Evolutionary conservation across 2,329 filamentous ascomycete genomes (phyloP).

Genomic region (Herpotrichia juniperi): DNA sequence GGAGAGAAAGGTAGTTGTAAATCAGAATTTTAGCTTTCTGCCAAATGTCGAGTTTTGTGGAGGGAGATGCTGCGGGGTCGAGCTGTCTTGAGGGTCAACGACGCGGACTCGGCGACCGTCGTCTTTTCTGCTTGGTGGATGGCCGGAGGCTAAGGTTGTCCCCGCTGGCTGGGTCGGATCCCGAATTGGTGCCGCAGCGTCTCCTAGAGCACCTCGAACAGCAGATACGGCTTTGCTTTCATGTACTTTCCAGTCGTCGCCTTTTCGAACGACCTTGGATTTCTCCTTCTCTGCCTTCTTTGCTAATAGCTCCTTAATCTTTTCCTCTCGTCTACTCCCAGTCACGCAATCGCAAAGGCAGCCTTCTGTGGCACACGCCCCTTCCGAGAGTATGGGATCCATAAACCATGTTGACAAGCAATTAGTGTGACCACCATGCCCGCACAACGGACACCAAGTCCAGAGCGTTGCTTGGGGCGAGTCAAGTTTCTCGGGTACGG

Average conservation of each 20-base stretch:
- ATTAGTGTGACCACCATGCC: constrained; percentile 64
- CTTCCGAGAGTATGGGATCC: constrained; percentile 53
- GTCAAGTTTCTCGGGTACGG: constrained; percentile 24
- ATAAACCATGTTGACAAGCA: constrained; percentile 64
- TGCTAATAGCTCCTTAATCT: constrained; percentile 33
- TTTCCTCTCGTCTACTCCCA: constrained; percentile 48
- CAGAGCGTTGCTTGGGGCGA: constrained; percentile 50
- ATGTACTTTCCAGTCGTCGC: constrained; percentile 50
- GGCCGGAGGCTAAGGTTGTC: constrained; percentile 9
- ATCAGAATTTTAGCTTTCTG: constrained; percentile 14
- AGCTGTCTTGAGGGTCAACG: constrained; percentile 22
- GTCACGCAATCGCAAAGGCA: constrained; percentile 66
- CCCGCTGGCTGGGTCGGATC: constrained; percentile 17
- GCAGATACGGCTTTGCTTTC: constrained; percentile 52
- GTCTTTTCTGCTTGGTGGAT: constrained; percentile 21
- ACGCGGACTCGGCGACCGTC: constrained; percentile 39
- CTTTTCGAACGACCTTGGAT: constrained; percentile 41
- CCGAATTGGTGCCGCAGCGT: constrained; percentile 13
- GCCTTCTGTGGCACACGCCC: constrained; percentile 63
- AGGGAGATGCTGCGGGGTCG: constrained; percentile 12
- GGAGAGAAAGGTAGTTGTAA: background rate
- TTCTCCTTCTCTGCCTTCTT: constrained; percentile 43
- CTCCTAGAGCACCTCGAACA: constrained; percentile 41
- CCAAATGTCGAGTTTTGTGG: constrained; percentile 10
- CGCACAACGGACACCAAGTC: constrained; percentile 65